Conservation (phyloP, 2,329 filamentous ascomycete genomes). For the Scedosporium boydii region DNA sequence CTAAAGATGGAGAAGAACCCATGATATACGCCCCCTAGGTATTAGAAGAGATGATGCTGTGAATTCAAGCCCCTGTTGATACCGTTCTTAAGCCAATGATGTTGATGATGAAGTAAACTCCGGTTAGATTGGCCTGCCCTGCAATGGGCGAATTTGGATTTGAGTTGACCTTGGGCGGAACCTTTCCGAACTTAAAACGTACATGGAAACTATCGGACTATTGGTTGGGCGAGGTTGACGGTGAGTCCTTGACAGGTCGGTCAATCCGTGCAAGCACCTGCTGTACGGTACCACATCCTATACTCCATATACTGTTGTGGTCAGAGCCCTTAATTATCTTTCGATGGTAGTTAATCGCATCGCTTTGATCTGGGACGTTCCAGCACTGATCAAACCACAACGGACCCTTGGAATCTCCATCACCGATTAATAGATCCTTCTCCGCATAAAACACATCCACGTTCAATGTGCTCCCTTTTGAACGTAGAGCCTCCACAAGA, state of each 20-base stretch:
- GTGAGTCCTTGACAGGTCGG: too few relatives aligned
- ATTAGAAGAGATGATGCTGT: too few relatives aligned
- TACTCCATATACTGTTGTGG: not conserved
- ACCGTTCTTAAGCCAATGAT: too few relatives aligned
- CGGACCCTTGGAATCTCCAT: conserved; percentile 14
- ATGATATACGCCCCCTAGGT: conserved; percentile 11
- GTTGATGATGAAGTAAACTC: too few relatives aligned
- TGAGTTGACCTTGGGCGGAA: too few relatives aligned
- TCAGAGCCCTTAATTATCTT: not conserved
- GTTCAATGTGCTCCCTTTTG: conserved; percentile 9
- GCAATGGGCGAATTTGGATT: too few relatives aligned
- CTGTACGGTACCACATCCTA: not conserved
- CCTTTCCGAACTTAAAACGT: too few relatives aligned
- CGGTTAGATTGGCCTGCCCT: too few relatives aligned
- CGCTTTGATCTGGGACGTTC: conserved; percentile 7
- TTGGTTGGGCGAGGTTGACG: too few relatives aligned
- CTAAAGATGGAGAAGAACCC: conserved; percentile 11
- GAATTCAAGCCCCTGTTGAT: too few relatives aligned
- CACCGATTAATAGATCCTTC: conserved; percentile 19
- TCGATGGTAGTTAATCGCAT: conserved; percentile 12
- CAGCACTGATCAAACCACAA: conserved; percentile 20
- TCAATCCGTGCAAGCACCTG: not conserved
- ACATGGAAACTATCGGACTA: too few relatives aligned
- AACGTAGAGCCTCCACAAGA: conserved; percentile 13
- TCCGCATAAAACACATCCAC: conserved; percentile 19